These are phyloP conservation scores for Cyanophora paradoxa DNA, from an alignment of 78 protist species.

Conservation along the genomic window DNA sequence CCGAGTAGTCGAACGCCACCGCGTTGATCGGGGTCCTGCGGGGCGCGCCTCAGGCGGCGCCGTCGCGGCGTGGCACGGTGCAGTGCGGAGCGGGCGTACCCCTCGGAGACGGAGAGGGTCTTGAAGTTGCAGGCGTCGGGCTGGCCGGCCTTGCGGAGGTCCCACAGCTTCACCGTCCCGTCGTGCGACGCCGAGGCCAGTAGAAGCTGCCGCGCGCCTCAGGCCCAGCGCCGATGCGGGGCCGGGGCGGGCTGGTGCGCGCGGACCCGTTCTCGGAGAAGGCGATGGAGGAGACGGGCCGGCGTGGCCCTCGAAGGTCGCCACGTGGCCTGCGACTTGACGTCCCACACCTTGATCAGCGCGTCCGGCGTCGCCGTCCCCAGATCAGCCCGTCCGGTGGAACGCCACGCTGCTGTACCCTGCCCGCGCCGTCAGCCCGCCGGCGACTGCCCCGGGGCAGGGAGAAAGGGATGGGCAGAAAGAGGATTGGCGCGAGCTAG, in stretches of 20 bases:
- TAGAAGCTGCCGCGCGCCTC: neutral
- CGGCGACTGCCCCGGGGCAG: neutral
- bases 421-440: neutral
- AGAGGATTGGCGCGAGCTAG: neutral
- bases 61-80: neutral
- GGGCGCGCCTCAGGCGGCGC: neutral
- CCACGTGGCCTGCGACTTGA: slow-evolving; percentile 40
- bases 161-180: slow-evolving; percentile 66
- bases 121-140: slow-evolving; percentile 1
- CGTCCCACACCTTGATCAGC: slow-evolving; percentile 51
- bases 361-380: slow-evolving; percentile 57
- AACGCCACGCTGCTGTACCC: neutral
- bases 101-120: neutral
- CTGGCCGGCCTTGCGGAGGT: slow-evolving; percentile 60
- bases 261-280: slow-evolving; percentile 73
- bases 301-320: slow-evolving; percentile 35
- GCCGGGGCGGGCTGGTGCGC: neutral
- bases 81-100: neutral
- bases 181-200: neutral
- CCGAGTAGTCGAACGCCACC: slow-evolving; percentile 56
- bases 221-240: neutral
- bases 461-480: neutral
- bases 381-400: slow-evolving; percentile 87
- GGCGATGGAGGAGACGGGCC: slow-evolving; percentile 19
- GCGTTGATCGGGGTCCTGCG: neutral